A percentile compares a stretch with the other conserved stretches of the same genome.
Evolutionary conservation across 2,329 filamentous ascomycete genomes (phyloP).

Genomic region (Aspergillus tanneri): DNA sequence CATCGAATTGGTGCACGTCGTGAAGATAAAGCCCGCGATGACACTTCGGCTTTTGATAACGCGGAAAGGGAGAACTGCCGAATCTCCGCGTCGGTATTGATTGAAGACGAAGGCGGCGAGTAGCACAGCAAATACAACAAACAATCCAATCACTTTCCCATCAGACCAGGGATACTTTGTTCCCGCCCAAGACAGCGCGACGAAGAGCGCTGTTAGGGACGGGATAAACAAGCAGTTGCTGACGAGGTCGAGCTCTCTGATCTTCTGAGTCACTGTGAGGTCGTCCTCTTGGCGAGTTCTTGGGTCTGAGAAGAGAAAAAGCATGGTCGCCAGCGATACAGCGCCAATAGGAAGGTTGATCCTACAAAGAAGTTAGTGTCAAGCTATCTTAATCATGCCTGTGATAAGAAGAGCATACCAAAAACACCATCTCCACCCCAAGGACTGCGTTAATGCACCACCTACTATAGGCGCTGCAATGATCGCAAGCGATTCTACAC

Average conservation of each 20-base stretch:
- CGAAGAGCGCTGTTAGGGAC: constrained; percentile 27
- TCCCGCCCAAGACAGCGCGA: constrained; percentile 38
- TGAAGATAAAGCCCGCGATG: constrained; percentile 26
- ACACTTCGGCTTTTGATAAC: constrained; percentile 32
- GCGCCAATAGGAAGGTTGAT: constrained; percentile 36
- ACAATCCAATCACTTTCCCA: constrained; percentile 32
- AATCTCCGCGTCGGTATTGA: constrained; percentile 32
- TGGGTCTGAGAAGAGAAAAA: constrained; percentile 23
- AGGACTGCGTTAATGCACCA: constrained; percentile 34
- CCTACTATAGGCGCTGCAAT: constrained; percentile 35
- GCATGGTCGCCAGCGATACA: constrained; percentile 17
- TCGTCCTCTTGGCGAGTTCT: constrained; percentile 5
- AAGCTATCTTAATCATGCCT: not conserved
- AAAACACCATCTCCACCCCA: constrained; percentile 41
- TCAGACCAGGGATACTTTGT: constrained; percentile 37
- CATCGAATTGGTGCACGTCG: constrained; percentile 23
- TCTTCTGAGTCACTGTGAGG: constrained; percentile 24
- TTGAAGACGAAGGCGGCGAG: constrained; percentile 30
- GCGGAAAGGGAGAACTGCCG: constrained; percentile 34
- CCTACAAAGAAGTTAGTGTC: constrained; percentile 5
- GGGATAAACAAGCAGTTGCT: constrained; percentile 36
- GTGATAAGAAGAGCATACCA: constrained; percentile 13
- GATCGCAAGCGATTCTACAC: constrained; percentile 27
- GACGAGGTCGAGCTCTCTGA: constrained; percentile 32
- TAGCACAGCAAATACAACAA: constrained; percentile 34